Conservation (phyloP, 2,329 filamentous ascomycete genomes). For the Blumeriella jaapii region DNA sequence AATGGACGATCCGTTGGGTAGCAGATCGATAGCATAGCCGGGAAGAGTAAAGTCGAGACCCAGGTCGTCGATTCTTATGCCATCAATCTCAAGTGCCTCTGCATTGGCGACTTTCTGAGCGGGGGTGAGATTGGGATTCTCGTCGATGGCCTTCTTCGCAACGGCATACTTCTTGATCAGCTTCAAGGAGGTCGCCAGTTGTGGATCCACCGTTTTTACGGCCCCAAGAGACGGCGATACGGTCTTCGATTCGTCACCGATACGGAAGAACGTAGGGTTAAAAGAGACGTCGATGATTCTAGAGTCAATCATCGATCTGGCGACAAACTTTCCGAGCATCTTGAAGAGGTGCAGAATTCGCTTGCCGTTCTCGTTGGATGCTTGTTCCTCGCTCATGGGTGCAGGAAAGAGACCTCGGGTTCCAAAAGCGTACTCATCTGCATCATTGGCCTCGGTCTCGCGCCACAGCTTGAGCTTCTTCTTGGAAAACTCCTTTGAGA, state of each 20-base stretch:
- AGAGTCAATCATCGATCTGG: conserved; percentile 95
- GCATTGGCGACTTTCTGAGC: conserved; percentile 61
- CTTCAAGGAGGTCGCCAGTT: conserved; percentile 74
- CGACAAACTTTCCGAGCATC: conserved; percentile 92
- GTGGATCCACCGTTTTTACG: conserved; percentile 78
- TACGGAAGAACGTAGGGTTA: conserved; percentile 95
- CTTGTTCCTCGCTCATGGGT: conserved; percentile 72
- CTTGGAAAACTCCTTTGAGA: conserved; percentile 94
- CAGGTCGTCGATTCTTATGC: conserved; percentile 71
- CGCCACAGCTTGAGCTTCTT: conserved; percentile 97
- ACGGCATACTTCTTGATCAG: conserved; percentile 77
- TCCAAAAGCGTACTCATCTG: conserved; percentile 74
- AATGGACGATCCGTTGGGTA: conserved; percentile 61
- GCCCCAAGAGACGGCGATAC: conserved; percentile 79
- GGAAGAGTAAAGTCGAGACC: conserved; percentile 91
- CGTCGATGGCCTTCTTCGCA: conserved; percentile 72
- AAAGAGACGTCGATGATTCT: conserved; percentile 96
- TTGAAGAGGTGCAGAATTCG: conserved; percentile 82
- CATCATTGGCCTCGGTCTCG: conserved; percentile 65
- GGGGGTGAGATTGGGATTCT: conserved; percentile 52
- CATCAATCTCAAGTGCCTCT: conserved; percentile 61
- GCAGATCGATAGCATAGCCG: conserved; percentile 78
- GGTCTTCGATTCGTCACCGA: conserved; percentile 54
- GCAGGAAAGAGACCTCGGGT: conserved; percentile 81
- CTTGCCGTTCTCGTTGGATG: conserved; percentile 66